Base-by-base conservation (phyloP, 768 basidiomycete genomes). In the Podaxis sp. region DNA sequence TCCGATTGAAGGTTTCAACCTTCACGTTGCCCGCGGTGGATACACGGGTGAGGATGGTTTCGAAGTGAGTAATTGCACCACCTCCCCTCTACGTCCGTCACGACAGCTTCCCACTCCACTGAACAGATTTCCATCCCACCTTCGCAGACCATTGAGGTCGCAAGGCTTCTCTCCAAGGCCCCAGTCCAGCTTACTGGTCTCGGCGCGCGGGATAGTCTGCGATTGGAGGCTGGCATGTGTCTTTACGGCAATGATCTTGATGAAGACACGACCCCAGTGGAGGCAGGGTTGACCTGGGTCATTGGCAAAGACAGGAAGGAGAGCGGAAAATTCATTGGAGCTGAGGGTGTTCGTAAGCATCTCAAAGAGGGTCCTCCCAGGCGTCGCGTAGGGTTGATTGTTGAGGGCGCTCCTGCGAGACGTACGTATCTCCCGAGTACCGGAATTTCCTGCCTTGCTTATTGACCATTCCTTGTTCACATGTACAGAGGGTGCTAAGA, bases 1-100 rank as follows among this genome's bases (percentile, higher is more conserved):
- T 8, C 86, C 90, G 0, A 82, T 97, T 46, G 88, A 89, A 63
- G 89, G 87, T 3, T 85, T 87, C 67, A 88, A 87, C 70, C 83
- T 93, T 39, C 95, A 99, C 71, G 86, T 99, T 33, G 92, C 95
- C 7, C 87, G 97, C 15, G 93, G 95, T 30, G 97, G 97, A 4
- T 99, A 99, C 76, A 99, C 97, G 0, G 97, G 97, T 11, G 97
- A 99, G 76, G 97, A 99, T 74, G 97, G 97, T 0, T 99, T 99
- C 67, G 97, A 99, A 82, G 95, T 88, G 26, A 63, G 66, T 65
- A 56, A 1, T 36, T 28, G 26, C 33, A 52, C 53, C 54, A 24
- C 48, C n/a, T 4, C 30, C 48, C 53, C 44, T 59, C 19, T 54
- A 51, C 51, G 49, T 28, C 36, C 36, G 12, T 8, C 19, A 28